phyloP scores from a whole-genome alignment of 2,329 filamentous ascomycete species.

The Acephala macrosclerotiorum region DNA sequence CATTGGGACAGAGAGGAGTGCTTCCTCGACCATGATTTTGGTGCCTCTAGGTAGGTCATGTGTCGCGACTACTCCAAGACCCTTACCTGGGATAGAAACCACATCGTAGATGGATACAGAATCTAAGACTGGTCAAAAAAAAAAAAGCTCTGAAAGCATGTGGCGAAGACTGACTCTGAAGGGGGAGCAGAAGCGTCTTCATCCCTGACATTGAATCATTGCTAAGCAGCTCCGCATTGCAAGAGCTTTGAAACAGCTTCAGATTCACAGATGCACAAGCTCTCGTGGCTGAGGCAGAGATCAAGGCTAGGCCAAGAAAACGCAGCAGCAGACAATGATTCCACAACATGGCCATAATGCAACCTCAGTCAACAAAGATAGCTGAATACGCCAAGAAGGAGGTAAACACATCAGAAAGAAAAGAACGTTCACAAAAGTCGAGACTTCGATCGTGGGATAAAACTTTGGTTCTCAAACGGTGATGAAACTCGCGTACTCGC shows the following conservation, averaged over 20 bases:
- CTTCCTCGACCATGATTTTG: slow-evolving; percentile 48
- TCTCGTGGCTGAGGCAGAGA: not conserved
- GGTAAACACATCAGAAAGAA: no score
- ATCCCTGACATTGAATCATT: not conserved
- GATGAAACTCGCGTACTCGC: no score
- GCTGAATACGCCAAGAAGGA: no score
- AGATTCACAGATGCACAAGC: not conserved
- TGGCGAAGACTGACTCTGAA: not conserved
- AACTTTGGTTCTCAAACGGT: no score
- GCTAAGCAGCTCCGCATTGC: not conserved
- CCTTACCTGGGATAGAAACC: slow-evolving; percentile 46
- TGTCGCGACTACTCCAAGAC: slow-evolving; percentile 50
- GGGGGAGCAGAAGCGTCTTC: not conserved
- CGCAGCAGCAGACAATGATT: not conserved
- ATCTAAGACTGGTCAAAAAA: not conserved
- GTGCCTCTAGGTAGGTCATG: slow-evolving; percentile 46
- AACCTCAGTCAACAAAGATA: no score
- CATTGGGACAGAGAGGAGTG: slow-evolving; percentile 45
- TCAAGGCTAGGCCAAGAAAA: not conserved
- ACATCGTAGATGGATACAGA: slow-evolving; percentile 36
- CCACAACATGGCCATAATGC: no score
- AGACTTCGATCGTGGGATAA: no score
- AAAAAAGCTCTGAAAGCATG: not conserved
- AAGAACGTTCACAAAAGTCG: no score
- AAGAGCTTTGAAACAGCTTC: not conserved